These are phyloP conservation scores for Ceratocystis cubensis DNA, from an alignment of 2,329 filamentous ascomycete genomes.

Conservation along the genomic window DNA sequence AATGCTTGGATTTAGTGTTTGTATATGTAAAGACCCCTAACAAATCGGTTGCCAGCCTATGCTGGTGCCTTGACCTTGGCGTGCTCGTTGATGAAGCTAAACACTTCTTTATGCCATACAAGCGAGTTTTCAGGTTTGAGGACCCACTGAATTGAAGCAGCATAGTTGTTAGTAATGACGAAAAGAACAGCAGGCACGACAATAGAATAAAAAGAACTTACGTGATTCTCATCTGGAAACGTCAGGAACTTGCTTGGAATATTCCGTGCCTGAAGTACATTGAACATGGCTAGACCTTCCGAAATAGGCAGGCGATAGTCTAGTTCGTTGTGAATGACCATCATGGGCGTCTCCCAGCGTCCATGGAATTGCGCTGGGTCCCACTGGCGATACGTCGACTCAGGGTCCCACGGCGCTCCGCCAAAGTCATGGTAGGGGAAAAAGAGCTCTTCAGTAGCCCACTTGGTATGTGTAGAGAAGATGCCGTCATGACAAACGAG, in stretches of 20 bases:
- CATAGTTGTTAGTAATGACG: neutral
- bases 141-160: constrained; percentile 48
- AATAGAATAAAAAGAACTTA: constrained; percentile 26
- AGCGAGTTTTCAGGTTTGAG: constrained; percentile 83
- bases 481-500: constrained; percentile 82
- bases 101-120: constrained; percentile 76
- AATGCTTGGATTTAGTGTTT: neutral
- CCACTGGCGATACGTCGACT: constrained; percentile 54
- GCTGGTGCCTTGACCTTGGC: constrained; percentile 31
- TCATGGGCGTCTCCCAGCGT: constrained; percentile 74
- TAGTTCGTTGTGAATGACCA: constrained; percentile 75
- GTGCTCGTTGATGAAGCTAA: constrained; percentile 63
- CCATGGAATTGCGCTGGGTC: constrained; percentile 51
- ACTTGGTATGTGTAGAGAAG: constrained; percentile 57
- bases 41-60: neutral
- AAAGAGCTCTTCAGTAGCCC: constrained; percentile 55
- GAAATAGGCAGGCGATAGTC: constrained; percentile 80
- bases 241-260: constrained; percentile 67
- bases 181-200: neutral
- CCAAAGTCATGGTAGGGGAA: constrained; percentile 57
- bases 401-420: constrained; percentile 48
- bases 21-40: neutral
- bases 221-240: constrained; percentile 63
- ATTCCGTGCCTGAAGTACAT: constrained; percentile 62
- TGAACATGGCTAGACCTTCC: constrained; percentile 76